Evolutionary conservation across 2,329 filamentous ascomycete species (phyloP).

Genomic region (Fusarium sp.): DNA sequence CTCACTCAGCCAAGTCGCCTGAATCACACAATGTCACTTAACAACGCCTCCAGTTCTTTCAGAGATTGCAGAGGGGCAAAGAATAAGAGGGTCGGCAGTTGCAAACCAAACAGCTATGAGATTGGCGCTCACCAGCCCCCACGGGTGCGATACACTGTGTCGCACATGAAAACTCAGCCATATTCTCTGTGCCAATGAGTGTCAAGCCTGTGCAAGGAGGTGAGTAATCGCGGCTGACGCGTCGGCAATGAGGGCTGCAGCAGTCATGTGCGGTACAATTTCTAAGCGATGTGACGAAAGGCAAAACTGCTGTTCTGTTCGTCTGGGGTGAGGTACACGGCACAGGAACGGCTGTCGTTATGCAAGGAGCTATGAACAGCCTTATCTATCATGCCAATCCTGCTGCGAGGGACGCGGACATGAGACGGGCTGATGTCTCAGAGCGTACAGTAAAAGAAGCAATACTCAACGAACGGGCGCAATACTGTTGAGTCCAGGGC

Average conservation of each 20-base stretch:
- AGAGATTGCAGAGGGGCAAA: not conserved
- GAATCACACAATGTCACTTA: not conserved
- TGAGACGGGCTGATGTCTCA: not conserved
- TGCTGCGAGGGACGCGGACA: not conserved
- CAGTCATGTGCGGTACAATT: not conserved
- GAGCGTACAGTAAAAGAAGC: not conserved
- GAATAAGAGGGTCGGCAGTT: not conserved
- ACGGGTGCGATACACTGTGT: not conserved
- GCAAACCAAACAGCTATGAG: not conserved
- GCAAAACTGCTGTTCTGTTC: not conserved
- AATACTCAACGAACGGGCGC: not conserved
- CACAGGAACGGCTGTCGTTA: not conserved
- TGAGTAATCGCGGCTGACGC: conserved; percentile 16
- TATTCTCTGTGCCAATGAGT: not conserved
- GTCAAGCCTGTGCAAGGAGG: not conserved
- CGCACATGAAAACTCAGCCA: not conserved
- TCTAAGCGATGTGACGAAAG: not conserved
- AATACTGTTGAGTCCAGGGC: not conserved
- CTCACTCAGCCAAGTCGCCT: not conserved
- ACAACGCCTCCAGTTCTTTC: not conserved
- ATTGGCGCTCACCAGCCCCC: not conserved
- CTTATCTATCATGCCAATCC: not conserved
- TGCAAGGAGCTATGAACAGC: not conserved
- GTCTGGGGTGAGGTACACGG: not conserved
- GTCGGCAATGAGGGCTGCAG: not conserved